These are phyloP conservation scores for Saturnispora hagleri DNA, from an alignment of 805 yeast species.

Conservation along the genomic window DNA sequence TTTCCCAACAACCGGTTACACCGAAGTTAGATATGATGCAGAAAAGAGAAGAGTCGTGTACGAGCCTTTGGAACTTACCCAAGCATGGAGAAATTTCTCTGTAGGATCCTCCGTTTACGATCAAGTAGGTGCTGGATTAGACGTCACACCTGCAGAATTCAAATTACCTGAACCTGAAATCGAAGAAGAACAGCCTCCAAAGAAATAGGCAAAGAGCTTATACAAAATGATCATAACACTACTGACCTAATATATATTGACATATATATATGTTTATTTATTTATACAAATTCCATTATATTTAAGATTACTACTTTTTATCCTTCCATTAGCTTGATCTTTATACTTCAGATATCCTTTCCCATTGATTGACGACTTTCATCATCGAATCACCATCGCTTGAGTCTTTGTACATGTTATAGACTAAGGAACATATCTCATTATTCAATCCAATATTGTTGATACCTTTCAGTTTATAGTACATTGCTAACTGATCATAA, in stretches of 20 bases:
- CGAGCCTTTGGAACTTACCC: constrained; percentile 85
- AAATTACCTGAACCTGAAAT: constrained; percentile 79
- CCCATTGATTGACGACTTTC: constrained; percentile 7
- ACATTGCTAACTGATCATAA: neutral
- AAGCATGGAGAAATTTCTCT: constrained; percentile 84
- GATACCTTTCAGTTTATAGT: neutral
- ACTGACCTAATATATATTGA: constrained; percentile 8
- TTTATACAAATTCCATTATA: constrained; percentile 2
- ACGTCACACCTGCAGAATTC: constrained; percentile 71
- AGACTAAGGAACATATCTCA: constrained; percentile 4
- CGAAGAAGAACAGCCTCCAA: constrained; percentile 33
- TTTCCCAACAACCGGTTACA: constrained; percentile 88
- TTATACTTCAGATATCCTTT: constrained; percentile 1
- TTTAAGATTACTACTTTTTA: neutral
- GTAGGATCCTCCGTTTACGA: constrained; percentile 90
- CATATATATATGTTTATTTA: constrained; percentile 1
- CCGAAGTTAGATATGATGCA: constrained; percentile 84
- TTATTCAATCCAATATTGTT: neutral
- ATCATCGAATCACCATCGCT: constrained; percentile 4
- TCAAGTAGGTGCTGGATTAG: constrained; percentile 82
- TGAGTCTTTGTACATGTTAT: neutral
- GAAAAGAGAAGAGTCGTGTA: constrained; percentile 84
- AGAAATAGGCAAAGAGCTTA: constrained; percentile 19
- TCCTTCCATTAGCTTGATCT: neutral
- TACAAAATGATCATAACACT: neutral